Evolutionary conservation across 2,329 filamentous ascomycete species (phyloP).

Genomic region (Alternaria panax): DNA sequence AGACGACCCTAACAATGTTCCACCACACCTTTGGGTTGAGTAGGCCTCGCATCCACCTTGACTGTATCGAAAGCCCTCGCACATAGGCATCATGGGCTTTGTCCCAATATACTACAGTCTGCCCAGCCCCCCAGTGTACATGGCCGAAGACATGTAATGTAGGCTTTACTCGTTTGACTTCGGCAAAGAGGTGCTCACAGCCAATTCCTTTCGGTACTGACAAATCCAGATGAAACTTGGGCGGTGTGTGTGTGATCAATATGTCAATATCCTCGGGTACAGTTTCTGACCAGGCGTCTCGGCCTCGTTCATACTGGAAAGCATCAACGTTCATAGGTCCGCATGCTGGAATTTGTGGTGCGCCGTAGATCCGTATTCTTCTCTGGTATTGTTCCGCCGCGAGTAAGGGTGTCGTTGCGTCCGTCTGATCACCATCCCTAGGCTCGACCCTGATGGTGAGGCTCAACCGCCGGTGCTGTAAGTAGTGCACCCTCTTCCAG

Average conservation of each 20-base stretch:
- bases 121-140: constrained; percentile 77
- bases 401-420: constrained; percentile 31
- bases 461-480: constrained; percentile 72
- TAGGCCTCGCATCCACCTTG: constrained; percentile 48
- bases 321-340: constrained; percentile 72
- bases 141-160: constrained; percentile 85
- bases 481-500: constrained; percentile 75
- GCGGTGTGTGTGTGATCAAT: constrained; percentile 82
- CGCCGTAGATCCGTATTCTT: constrained; percentile 76
- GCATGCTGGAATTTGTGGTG: constrained; percentile 78
- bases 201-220: constrained; percentile 68
- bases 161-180: constrained; percentile 77
- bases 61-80: constrained; percentile 59
- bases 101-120: constrained; percentile 76
- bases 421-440: constrained; percentile 3
- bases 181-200: constrained; percentile 72
- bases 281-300: constrained; percentile 75
- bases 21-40: constrained; percentile 57
- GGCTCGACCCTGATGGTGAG: constrained; percentile 57
- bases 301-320: constrained; percentile 74
- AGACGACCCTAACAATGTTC: constrained; percentile 59
- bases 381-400: constrained; percentile 48
- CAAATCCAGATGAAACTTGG: constrained; percentile 73
- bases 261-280: constrained; percentile 78
- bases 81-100: constrained; percentile 76